Conservation (phyloP, 1,284 basidiomycete genomes). For the Rhodotorula sp. region DNA sequence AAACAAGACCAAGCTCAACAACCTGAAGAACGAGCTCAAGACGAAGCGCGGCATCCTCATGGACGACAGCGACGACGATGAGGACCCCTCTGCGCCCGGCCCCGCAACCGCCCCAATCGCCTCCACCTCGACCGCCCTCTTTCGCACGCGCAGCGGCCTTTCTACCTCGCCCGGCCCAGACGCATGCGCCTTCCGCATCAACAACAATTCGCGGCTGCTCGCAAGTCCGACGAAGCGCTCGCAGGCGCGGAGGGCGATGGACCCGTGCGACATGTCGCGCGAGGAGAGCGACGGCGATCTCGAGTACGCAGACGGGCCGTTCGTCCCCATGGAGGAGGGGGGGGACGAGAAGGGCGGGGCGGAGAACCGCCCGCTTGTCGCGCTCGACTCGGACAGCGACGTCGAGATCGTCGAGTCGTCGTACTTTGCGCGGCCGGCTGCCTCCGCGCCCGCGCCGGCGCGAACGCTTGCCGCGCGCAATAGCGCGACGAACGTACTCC, state of each 20-base stretch:
- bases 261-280: conserved; percentile 5
- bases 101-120: neutral
- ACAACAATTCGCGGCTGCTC: conserved; percentile 19
- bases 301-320: conserved; percentile 3
- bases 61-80: conserved; percentile 3
- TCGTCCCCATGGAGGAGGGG: neutral
- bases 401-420: conserved; percentile 8
- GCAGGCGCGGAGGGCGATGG: neutral
- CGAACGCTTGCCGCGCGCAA: neutral
- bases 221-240: conserved; percentile 10
- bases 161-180: neutral
- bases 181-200: neutral
- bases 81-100: neutral
- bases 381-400: conserved; percentile 8
- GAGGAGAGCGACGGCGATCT: neutral
- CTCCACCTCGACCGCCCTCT: neutral
- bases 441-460: neutral
- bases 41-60: conserved; percentile 7
- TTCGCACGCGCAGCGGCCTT: neutral
- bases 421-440: neutral
- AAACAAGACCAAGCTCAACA: conserved; percentile 1
- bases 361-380: neutral
- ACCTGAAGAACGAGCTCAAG: neutral
- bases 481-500: neutral
- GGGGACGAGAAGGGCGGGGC: no score